Conservation (phyloP, 2,329 filamentous ascomycete species). For the Fusarium metavorans region DNA sequence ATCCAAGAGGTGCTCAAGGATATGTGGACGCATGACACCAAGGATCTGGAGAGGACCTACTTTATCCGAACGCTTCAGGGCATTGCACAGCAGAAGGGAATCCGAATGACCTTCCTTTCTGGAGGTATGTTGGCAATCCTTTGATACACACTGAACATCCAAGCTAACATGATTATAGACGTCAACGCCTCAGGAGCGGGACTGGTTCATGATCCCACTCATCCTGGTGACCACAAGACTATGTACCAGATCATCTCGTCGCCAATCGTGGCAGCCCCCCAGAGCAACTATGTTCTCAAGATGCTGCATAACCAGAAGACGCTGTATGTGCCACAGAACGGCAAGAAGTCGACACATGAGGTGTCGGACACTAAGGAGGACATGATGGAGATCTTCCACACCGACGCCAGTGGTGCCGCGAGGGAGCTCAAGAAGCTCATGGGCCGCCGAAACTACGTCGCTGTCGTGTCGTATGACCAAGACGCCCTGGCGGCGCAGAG, state of each 20-base stretch:
- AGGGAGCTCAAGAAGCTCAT: slow-evolving; percentile 93
- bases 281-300: slow-evolving; percentile 87
- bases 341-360: slow-evolving; percentile 78
- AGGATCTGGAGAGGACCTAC: slow-evolving; percentile 97
- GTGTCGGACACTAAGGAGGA: slow-evolving; percentile 96
- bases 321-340: slow-evolving; percentile 91
- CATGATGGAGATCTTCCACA: slow-evolving; percentile 99
- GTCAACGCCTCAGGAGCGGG: slow-evolving; percentile 94
- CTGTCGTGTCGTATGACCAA: slow-evolving; percentile 93
- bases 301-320: slow-evolving; percentile 95
- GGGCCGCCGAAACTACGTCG: slow-evolving; percentile 91
- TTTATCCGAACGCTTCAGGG: slow-evolving; percentile 95
- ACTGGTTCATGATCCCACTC: slow-evolving; percentile 91
- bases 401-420: slow-evolving; percentile 85
- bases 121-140: slow-evolving; percentile 68
- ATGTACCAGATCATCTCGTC: slow-evolving; percentile 99
- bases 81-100: slow-evolving; percentile 92
- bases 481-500: slow-evolving; percentile 69
- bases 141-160: background rate
- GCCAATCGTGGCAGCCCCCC: slow-evolving; percentile 90
- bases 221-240: slow-evolving; percentile 95
- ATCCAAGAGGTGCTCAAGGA: slow-evolving; percentile 94
- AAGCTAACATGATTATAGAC: slow-evolving; percentile 59
- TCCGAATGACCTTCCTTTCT: slow-evolving; percentile 97
- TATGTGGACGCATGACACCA: slow-evolving; percentile 98